Evolutionary conservation across 1,284 basidiomycete genomes (phyloP).

Genomic region (Stereum hirsutum): DNA sequence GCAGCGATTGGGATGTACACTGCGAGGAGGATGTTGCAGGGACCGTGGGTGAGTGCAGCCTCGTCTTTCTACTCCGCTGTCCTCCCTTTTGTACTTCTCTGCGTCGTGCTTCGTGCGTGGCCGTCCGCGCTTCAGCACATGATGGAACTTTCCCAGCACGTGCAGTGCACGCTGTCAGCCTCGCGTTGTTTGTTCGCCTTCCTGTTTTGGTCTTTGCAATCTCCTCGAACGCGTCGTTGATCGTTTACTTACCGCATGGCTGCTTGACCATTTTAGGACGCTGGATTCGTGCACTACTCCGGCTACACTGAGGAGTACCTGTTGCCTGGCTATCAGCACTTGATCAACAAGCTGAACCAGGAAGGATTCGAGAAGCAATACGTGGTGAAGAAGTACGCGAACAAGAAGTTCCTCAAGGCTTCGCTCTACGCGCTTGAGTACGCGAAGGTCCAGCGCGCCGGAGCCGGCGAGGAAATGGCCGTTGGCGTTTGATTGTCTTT

Average conservation of each 20-base stretch:
- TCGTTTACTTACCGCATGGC: conserved; percentile 33
- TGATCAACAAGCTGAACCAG: conserved; percentile 82
- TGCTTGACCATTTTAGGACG: conserved; percentile 51
- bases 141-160: too few species aligned
- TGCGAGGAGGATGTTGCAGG: conserved; percentile 84
- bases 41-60: conserved; percentile 92
- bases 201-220: too few species aligned
- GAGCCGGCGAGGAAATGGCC: conserved; percentile 35
- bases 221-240: background rate
- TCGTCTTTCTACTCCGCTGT: too few species aligned
- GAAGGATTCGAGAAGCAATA: conserved; percentile 78
- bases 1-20: conserved; percentile 99
- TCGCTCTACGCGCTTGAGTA: conserved; percentile 65
- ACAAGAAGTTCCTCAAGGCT: conserved; percentile 95
- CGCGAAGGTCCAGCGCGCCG: conserved; percentile 32
- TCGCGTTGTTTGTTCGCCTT: too few species aligned
- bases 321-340: conserved; percentile 70
- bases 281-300: conserved; percentile 91
- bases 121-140: too few species aligned
- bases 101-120: too few species aligned
- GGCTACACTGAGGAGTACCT: conserved; percentile 90
- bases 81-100: too few species aligned
- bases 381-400: conserved; percentile 94
- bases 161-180: too few species aligned
- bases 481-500: too few species aligned